Base-by-base conservation (phyloP, 805 yeast species). In the Saccharomyces cerevisiae region DNA sequence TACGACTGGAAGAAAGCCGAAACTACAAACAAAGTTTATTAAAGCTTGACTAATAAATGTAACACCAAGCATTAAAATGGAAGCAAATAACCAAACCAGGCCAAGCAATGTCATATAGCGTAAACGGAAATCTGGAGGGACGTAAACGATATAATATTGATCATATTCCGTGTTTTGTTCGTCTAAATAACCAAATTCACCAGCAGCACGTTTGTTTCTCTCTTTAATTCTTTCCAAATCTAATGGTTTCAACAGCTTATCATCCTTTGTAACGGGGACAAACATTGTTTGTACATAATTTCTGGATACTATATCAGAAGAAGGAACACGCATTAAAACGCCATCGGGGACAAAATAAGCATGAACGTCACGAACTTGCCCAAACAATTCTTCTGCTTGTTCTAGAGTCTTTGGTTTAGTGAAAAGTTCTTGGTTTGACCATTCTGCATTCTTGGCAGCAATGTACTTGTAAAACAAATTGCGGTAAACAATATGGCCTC, bases 311-410 rank as follows among this genome's bases (percentile, higher is more conserved):
- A 83, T 84, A 65, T 91, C 97, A 59, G 80, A 80, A 55, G 82
- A 85, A 0, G 99, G 99, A 1, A 90, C 99, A 54, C 98, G 80
- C 32, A 91, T 81, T 62, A 80, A 85, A 49, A 75, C 73, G 3
- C 99, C 99, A 67, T 88, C 85, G 0, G 91, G 91, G 6, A 88
- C 82, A 64, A 86, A 86, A 49, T 80, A 82, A 0, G 86, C 82
- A 41, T 71, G 72, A 0, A 76, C 68, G 1, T 64, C 59, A 0
- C 76, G 70, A 53, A 79, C 69, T 3, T 70, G 71, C 10, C 67
- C 63, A 60, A 84, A 83, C 2, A 74, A 68, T 10, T 64, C 66
- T 2, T 56, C 51, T 0, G 86, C 83, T 49, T 78, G 80, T 2
- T 61, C 61, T 2, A 73, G 68, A 0, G 83, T 72, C 27, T 79